Evolutionary conservation across 495 filamentous ascomycete genomes (phyloP).

Genomic region (Penicillium cataractarum): DNA sequence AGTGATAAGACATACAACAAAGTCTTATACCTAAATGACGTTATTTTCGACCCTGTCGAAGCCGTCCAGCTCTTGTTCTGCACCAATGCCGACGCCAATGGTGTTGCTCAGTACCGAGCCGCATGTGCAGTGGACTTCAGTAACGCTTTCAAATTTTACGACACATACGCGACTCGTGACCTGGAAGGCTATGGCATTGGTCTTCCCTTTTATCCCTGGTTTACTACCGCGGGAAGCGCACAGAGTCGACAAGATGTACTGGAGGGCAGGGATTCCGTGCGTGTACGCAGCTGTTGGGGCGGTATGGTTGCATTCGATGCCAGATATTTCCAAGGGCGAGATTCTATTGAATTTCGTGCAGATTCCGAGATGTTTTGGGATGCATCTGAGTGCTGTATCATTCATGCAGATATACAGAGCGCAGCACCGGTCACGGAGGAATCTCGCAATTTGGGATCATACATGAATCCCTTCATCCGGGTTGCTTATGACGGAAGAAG

Average conservation of each 20-base stretch:
- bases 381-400: slow-evolving; percentile 77
- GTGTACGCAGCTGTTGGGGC: slow-evolving; percentile 79
- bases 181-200: slow-evolving; percentile 70
- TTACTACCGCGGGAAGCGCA: slow-evolving; percentile 59
- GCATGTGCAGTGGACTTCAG: slow-evolving; percentile 80
- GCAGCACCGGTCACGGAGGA: not conserved
- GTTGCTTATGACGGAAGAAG: slow-evolving; percentile 62
- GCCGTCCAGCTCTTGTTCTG: slow-evolving; percentile 74
- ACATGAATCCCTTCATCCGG: slow-evolving; percentile 72
- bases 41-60: slow-evolving; percentile 71
- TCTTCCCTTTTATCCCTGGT: slow-evolving; percentile 76
- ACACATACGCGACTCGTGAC: slow-evolving; percentile 79
- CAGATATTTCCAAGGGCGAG: slow-evolving; percentile 53
- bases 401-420: slow-evolving; percentile 67
- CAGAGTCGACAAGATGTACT: slow-evolving; percentile 64
- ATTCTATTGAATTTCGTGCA: slow-evolving; percentile 66
- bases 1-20: slow-evolving; percentile 58
- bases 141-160: slow-evolving; percentile 78
- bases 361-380: slow-evolving; percentile 72
- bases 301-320: slow-evolving; percentile 82
- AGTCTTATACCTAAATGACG: slow-evolving; percentile 76
- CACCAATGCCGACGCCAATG: slow-evolving; percentile 64
- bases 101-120: slow-evolving; percentile 66
- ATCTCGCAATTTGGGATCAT: slow-evolving; percentile 55
- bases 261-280: slow-evolving; percentile 64